A percentile compares a stretch with the other conserved stretches of the same genome.
Evolutionary conservation across 257 asterid genomes (phyloP).

Genomic region (Przewalskia tangutica): DNA sequence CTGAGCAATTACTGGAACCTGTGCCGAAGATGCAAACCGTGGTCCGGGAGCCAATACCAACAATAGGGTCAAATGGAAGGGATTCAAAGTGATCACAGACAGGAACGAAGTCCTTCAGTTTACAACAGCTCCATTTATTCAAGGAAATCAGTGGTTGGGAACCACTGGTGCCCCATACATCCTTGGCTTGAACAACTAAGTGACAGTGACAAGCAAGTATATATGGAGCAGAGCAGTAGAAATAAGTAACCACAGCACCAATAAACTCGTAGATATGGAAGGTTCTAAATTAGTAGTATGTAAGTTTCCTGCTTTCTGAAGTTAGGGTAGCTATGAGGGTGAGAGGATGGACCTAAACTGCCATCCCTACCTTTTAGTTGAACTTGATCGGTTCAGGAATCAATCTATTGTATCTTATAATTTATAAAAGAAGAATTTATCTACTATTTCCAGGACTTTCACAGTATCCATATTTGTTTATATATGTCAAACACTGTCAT

Average conservation of each 20-base stretch:
- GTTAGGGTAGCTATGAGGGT: not conserved
- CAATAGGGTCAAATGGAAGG: conserved; percentile 36
- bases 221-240: not conserved
- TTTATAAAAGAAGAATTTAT: not conserved
- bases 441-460: not conserved
- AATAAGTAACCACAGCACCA: not conserved
- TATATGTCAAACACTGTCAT: not conserved
- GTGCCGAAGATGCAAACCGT: conserved; percentile 22
- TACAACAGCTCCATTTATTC: conserved; percentile 24
- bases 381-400: not conserved
- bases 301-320: not conserved
- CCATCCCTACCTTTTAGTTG: conserved; percentile 15
- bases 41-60: conserved; percentile 30
- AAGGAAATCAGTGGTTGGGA: conserved; percentile 23
- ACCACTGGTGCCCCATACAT: conserved; percentile 15
- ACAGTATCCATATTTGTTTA: not conserved
- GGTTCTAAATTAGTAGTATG: not conserved
- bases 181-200: conserved; percentile 19
- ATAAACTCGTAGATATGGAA: not conserved
- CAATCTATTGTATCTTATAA: not conserved
- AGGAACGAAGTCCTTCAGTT: conserved; percentile 25
- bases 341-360: conserved; percentile 13
- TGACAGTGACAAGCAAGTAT: not conserved
- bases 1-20: conserved; percentile 20
- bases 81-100: conserved; percentile 16